These are phyloP conservation scores for Acanthochlamys bracteata DNA, from an alignment of 106 monocot genomes.

Conservation along the genomic window DNA sequence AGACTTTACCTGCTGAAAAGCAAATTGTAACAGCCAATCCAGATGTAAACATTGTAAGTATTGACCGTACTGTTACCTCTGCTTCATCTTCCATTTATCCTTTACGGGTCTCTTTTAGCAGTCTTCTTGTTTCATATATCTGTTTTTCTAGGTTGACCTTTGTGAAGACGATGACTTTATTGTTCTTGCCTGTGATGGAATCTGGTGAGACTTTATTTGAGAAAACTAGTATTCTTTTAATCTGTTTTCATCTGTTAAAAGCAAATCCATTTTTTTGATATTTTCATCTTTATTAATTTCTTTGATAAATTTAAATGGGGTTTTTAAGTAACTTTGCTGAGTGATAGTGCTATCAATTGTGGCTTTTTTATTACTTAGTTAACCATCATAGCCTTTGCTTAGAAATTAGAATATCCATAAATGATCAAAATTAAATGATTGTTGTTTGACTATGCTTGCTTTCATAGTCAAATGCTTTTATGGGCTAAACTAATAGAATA, in stretches of 20 bases:
- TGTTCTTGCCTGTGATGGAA: conserved; percentile 90
- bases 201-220: conserved; percentile 45
- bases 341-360: too few species aligned
- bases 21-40: conserved; percentile 92
- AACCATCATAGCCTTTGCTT: too few species aligned
- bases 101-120: not conserved
- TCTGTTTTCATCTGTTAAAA: not conserved
- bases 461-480: too few species aligned
- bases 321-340: not conserved
- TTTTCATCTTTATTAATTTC: not conserved
- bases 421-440: too few species aligned
- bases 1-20: conserved; percentile 71
- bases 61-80: not conserved
- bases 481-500: too few species aligned
- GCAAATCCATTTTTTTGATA: not conserved
- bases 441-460: too few species aligned
- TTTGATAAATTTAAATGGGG: not conserved
- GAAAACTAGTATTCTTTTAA: not conserved
- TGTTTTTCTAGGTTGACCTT: conserved; percentile 65
- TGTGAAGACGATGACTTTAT: conserved; percentile 92
- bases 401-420: too few species aligned
- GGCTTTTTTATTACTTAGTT: too few species aligned
- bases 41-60: conserved; percentile 60
- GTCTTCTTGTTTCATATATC: not conserved
- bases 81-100: not conserved